Evolutionary conservation across 2,329 filamentous ascomycete species (phyloP).

Genomic region (Pseudocercospora macadamiae): DNA sequence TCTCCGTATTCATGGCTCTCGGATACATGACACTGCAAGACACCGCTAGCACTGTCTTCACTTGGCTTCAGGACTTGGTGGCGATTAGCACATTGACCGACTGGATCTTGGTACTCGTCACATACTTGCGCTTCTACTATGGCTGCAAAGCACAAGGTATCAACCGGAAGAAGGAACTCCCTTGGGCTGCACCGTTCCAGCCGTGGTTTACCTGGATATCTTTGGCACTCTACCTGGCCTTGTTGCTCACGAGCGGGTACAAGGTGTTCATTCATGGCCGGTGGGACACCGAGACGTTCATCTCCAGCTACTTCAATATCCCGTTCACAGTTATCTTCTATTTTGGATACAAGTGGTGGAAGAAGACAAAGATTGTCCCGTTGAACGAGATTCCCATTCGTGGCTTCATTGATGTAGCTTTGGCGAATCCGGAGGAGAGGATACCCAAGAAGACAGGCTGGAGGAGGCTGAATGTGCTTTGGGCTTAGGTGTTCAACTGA

Average conservation of each 20-base stretch:
- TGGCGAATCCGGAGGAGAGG: conserved; percentile 31
- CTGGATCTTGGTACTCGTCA: conserved; percentile 31
- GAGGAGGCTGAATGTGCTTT: conserved; percentile 36
- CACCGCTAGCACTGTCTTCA: conserved; percentile 32
- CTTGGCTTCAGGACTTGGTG: conserved; percentile 36
- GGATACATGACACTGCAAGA: conserved; percentile 27
- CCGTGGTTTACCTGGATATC: conserved; percentile 35
- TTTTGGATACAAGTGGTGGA: conserved; percentile 34
- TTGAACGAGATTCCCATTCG: conserved; percentile 32
- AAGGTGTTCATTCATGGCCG: conserved; percentile 33
- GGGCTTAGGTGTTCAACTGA: conserved; percentile 21
- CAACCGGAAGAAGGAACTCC: conserved; percentile 26
- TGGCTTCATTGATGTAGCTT: conserved; percentile 34
- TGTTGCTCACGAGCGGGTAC: conserved; percentile 37
- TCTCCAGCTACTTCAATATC: conserved; percentile 36
- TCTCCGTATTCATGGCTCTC: conserved; percentile 23
- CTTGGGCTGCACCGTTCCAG: conserved; percentile 35
- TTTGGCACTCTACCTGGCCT: conserved; percentile 26
- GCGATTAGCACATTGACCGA: conserved; percentile 30
- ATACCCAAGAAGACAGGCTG: conserved; percentile 26
- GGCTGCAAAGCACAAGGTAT: conserved; percentile 34
- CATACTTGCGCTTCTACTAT: conserved; percentile 32
- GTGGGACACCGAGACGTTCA: conserved; percentile 33
- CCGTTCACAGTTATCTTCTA: conserved; percentile 34
- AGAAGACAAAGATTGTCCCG: conserved; percentile 32